phyloP scores from a whole-genome alignment of 176 grass and related monocot genomes.

The Dendrocalamus sinicus region DNA sequence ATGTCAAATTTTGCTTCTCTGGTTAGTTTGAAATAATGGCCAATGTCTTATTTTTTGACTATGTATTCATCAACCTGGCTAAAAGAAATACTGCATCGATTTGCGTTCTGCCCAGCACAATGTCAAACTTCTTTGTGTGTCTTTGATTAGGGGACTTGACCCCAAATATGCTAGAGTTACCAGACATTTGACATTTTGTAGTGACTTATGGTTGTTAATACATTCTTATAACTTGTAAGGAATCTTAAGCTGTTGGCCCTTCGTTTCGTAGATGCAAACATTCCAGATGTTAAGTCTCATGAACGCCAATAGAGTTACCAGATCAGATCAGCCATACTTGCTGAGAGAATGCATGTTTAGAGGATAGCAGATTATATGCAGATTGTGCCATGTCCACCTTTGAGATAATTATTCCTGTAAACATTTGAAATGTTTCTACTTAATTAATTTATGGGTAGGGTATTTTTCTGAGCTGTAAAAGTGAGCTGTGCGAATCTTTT shows the following conservation, averaged over 20 bases:
- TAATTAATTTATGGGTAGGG: conserved; percentile 6
- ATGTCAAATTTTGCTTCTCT: background rate
- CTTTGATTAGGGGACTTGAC: background rate
- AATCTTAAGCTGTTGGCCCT: background rate
- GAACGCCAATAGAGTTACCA: background rate
- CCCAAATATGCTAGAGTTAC: conserved; percentile 8
- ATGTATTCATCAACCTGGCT: background rate
- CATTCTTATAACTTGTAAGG: background rate
- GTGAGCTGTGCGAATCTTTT: background rate
- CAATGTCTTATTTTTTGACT: background rate
- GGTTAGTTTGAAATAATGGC: background rate
- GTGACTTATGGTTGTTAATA: background rate
- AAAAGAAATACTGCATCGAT: background rate
- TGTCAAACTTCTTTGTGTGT: background rate
- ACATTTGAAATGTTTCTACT: background rate
- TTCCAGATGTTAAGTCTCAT: background rate
- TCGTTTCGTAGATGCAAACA: background rate
- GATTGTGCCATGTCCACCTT: background rate
- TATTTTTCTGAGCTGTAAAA: conserved; percentile 8
- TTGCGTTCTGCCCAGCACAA: background rate
- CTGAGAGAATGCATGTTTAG: background rate
- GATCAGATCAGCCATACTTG: background rate
- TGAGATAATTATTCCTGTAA: background rate
- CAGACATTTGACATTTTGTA: background rate
- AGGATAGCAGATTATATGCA: background rate